Percentiles rank a stretch among this genome's conserved stretches.
Evolutionary conservation across 768 basidiomycete species (phyloP).

Genomic region (Strobilomyces echinocephalus): DNA sequence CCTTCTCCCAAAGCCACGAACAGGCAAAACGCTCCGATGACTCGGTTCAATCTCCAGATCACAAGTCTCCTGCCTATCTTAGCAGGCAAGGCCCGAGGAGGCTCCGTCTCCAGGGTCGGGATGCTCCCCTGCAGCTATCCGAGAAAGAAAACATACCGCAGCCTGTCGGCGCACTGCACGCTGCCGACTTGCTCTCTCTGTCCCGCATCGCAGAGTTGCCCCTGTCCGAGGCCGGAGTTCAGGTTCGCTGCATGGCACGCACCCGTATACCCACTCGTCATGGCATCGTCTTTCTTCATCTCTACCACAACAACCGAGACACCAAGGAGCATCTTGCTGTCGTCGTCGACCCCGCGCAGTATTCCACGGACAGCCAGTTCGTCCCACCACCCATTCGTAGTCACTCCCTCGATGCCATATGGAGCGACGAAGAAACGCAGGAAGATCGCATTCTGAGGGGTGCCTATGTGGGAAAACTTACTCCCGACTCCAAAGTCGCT

Average conservation of each 20-base stretch:
- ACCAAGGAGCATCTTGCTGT: constrained; percentile 94
- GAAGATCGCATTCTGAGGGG: constrained; percentile 92
- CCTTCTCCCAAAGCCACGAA: constrained; percentile 42
- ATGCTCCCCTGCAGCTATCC: constrained; percentile 24
- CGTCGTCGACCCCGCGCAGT: constrained; percentile 88
- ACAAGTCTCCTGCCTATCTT: constrained; percentile 54
- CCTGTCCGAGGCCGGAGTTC: constrained; percentile 35
- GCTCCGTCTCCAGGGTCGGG: constrained; percentile 42
- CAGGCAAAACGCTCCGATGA: constrained; percentile 49
- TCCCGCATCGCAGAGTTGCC: constrained; percentile 38
- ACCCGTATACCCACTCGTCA: constrained; percentile 97
- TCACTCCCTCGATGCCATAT: constrained; percentile 72
- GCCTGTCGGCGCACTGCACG: constrained; percentile 1
- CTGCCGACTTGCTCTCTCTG: constrained; percentile 27
- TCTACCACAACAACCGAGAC: constrained; percentile 93
- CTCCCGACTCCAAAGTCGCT: constrained; percentile 45
- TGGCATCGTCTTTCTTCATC: constrained; percentile 86
- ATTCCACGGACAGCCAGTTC: constrained; percentile 41
- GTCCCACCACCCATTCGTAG: constrained; percentile 69
- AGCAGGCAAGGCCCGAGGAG: constrained; percentile 75
- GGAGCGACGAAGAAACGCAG: constrained; percentile 83
- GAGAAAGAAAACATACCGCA: constrained; percentile 51
- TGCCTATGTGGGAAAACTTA: constrained; percentile 84
- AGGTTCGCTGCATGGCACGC: constrained; percentile 92
- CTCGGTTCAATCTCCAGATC: constrained; percentile 31